Conservation (phyloP, 164 flowering plant genomes). For the Saururus chinensis region DNA sequence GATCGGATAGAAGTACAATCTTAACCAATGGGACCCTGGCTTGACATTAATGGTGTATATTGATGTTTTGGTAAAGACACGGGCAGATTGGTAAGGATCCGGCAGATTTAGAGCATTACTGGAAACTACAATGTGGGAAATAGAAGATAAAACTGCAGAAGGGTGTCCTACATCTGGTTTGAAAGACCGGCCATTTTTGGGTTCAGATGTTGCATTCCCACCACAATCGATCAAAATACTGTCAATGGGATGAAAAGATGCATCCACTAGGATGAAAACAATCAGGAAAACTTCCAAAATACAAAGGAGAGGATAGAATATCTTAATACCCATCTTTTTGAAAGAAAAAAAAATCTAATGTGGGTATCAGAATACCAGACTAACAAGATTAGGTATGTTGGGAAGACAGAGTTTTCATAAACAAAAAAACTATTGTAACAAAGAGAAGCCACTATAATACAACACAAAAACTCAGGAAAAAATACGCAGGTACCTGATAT, state of each 20-base stretch:
- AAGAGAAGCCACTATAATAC: too few species aligned
- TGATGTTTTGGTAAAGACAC: conserved; percentile 24
- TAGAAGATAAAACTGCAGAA: conserved; percentile 17
- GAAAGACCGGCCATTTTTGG: conserved; percentile 21
- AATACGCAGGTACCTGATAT: too few species aligned
- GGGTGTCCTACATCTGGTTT: conserved; percentile 21
- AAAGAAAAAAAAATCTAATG: too few species aligned
- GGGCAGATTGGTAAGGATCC: conserved; percentile 21
- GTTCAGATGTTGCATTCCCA: conserved; percentile 10
- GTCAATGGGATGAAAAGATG: conserved; percentile 24
- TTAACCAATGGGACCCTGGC: conserved; percentile 36
- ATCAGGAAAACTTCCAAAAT: conserved; percentile 6
- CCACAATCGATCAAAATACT: conserved; percentile 31
- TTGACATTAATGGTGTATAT: conserved; percentile 17
- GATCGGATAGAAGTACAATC: conserved; percentile 33
- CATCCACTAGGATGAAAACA: conserved; percentile 3
- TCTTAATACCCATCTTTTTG: too few species aligned
- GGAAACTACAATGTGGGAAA: conserved; percentile 19
- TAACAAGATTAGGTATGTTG: too few species aligned
- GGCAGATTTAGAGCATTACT: not conserved
- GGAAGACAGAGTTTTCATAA: too few species aligned
- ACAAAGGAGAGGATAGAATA: not conserved
- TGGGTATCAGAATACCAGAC: too few species aligned
- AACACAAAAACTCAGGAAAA: too few species aligned
- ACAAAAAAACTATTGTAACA: too few species aligned